Evolutionary conservation across 2,329 filamentous ascomycete genomes (phyloP), one percentile per base, ranked within the genome.

Genomic region (Fusarium camptoceras): DNA sequence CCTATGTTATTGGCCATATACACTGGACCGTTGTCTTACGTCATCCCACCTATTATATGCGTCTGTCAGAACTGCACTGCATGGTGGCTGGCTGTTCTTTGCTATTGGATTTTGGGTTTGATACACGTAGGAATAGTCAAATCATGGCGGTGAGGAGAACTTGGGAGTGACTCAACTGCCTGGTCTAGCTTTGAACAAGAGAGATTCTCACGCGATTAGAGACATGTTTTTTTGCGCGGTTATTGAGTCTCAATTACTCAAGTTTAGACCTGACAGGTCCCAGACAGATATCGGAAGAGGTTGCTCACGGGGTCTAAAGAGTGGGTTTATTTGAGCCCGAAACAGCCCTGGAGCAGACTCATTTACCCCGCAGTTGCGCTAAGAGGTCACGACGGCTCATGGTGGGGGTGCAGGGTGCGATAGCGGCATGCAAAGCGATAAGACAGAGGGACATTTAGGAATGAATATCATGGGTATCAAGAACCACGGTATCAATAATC

Each of bases 281-380:
- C 49, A 49, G 50, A 50, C 41, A 59, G 46, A 43, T 47, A 61
- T 63, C 28, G 46, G 50, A 51, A 41, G 66, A 70, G 68, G 68
- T 68, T 71, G 68, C 68, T 71, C 68, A 71, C 68, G 68, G 22
- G 68, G 68, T 64, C 55, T 50, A 53, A 56, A 55, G 34, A 68
- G 68, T 71, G 68, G 68, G 53, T 51, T 48, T 57, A 64, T 58
- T 57, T 39, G 34, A 69, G 55, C 59, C 47, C 65, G 59, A 59
- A 49, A 68, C 59, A 71, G 53, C 49, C 31, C 31, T 51, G 49
- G 34, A 42, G 49, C 55, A 59, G 62, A 65, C 64, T 68, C 50
- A 55, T 39, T 67, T 71, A 71, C 68, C 68, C 68, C 68, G 68
- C 68, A 71, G 68, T 58, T 62, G 68, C 68, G 64, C 68, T 71